A percentile compares a stretch with the other conserved stretches of the same genome.
These are phyloP conservation scores for Lablab purpureus DNA, from an alignment of 306 rosid genomes.

Conservation along the genomic window DNA sequence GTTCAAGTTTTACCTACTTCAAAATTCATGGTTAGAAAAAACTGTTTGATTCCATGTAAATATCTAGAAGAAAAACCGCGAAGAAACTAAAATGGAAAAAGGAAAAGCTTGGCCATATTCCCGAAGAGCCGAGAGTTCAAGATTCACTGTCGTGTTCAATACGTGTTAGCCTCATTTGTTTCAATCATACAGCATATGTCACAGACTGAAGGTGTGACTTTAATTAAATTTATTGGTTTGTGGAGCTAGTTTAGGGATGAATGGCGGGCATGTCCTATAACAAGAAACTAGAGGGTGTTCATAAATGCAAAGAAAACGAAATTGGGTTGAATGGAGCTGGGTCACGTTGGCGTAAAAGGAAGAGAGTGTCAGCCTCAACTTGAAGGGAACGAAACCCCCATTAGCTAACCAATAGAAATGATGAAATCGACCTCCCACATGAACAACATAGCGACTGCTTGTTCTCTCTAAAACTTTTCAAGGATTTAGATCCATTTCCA, in stretches of 20 bases:
- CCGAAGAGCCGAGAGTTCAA: conserved; percentile 20
- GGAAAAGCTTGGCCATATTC: conserved; percentile 30
- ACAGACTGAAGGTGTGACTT: conserved; percentile 44
- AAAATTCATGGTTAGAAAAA: conserved; percentile 8
- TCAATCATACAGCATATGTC: conserved; percentile 33
- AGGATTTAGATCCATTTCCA: conserved; percentile 53
- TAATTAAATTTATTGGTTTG: background rate
- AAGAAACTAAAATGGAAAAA: conserved; percentile 7
- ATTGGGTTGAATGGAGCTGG: conserved; percentile 39
- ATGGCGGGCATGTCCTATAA: conserved; percentile 43
- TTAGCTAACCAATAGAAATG: conserved; percentile 39
- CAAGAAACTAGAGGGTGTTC: conserved; percentile 35
- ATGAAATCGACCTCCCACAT: conserved; percentile 42
- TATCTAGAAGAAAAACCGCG: conserved; percentile 4
- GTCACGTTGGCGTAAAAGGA: conserved; percentile 44
- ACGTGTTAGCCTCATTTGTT: conserved; percentile 44
- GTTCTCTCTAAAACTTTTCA: conserved; percentile 50
- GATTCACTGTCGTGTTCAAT: conserved; percentile 45
- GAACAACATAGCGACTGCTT: conserved; percentile 44
- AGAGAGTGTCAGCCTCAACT: conserved; percentile 50
- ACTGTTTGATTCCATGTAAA: conserved; percentile 22
- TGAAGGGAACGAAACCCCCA: conserved; percentile 35
- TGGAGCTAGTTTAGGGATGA: conserved; percentile 39
- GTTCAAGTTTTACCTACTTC: conserved; percentile 3
- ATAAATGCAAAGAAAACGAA: conserved; percentile 55